Evolutionary conservation across 1,284 basidiomycete species (phyloP).

Genomic region (Irpex sp.): DNA sequence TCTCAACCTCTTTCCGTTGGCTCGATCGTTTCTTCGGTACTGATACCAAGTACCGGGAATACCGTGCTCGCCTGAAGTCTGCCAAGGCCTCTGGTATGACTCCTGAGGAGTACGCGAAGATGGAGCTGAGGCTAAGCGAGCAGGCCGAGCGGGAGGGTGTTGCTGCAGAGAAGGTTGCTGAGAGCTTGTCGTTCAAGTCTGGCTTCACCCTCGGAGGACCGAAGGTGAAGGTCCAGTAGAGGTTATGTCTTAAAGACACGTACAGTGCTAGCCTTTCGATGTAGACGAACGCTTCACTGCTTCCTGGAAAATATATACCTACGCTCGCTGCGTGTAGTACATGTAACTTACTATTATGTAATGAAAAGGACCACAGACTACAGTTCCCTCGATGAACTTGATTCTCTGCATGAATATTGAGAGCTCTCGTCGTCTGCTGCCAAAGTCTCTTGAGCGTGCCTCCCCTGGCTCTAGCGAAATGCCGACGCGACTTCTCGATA

Average conservation of each 20-base stretch:
- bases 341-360: neutral
- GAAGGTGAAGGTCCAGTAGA: constrained; percentile 26
- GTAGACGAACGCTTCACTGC: neutral
- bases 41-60: constrained; percentile 80
- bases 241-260: neutral
- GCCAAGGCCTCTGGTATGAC: constrained; percentile 47
- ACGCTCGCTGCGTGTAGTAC: neutral
- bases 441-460: no score
- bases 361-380: neutral
- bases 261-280: neutral
- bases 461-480: no score
- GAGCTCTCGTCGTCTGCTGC: no score
- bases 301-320: neutral
- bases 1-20: constrained; percentile 90
- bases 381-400: no score
- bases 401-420: no score
- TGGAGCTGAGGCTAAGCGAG: constrained; percentile 57
- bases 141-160: constrained; percentile 73
- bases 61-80: constrained; percentile 57
- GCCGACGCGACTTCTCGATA: no score
- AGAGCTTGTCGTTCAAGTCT: constrained; percentile 24
- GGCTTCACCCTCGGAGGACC: constrained; percentile 3
- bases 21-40: constrained; percentile 87
- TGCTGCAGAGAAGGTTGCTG: constrained; percentile 64
- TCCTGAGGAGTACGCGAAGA: constrained; percentile 47